Conservation (phyloP, 768 basidiomycete genomes). For the Pulveroboletus sp. region DNA sequence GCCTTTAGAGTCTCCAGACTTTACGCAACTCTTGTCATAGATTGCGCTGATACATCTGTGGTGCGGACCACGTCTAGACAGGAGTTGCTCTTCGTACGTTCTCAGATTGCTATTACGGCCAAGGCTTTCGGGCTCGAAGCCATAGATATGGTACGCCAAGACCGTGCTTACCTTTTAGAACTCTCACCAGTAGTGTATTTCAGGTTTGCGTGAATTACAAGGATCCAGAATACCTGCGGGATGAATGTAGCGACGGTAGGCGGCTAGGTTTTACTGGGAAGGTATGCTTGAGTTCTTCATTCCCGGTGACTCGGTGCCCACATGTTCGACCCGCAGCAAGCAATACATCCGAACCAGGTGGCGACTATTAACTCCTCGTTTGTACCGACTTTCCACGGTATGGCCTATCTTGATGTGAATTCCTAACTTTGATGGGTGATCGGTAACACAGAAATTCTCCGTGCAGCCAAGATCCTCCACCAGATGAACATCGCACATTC, state of each 20-base stretch:
- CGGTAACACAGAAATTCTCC: constrained; percentile 58
- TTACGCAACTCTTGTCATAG: constrained; percentile 37
- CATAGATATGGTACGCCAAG: constrained; percentile 76
- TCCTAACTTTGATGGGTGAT: background rate
- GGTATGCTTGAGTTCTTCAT: constrained; percentile 35
- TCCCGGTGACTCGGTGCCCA: background rate
- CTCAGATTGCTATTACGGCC: constrained; percentile 75
- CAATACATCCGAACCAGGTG: constrained; percentile 88
- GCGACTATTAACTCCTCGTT: constrained; percentile 74
- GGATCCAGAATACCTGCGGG: constrained; percentile 58
- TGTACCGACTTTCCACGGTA: constrained; percentile 71
- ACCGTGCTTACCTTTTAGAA: background rate
- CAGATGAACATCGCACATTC: constrained; percentile 60
- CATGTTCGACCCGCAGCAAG: constrained; percentile 60
- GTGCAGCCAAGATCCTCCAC: constrained; percentile 70
- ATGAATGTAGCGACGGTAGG: constrained; percentile 79
- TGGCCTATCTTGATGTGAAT: constrained; percentile 4
- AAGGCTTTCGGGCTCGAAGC: constrained; percentile 82
- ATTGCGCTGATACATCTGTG: constrained; percentile 87
- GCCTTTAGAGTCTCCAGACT: background rate
- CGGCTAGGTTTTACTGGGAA: constrained; percentile 91
- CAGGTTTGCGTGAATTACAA: constrained; percentile 90
- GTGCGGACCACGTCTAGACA: constrained; percentile 68
- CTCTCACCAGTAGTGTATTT: background rate
- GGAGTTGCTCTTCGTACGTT: constrained; percentile 83